Evolutionary conservation across 495 filamentous ascomycete genomes (phyloP), one percentile per base, ranked within the genome.

Genomic region (Neurospora sp.): DNA sequence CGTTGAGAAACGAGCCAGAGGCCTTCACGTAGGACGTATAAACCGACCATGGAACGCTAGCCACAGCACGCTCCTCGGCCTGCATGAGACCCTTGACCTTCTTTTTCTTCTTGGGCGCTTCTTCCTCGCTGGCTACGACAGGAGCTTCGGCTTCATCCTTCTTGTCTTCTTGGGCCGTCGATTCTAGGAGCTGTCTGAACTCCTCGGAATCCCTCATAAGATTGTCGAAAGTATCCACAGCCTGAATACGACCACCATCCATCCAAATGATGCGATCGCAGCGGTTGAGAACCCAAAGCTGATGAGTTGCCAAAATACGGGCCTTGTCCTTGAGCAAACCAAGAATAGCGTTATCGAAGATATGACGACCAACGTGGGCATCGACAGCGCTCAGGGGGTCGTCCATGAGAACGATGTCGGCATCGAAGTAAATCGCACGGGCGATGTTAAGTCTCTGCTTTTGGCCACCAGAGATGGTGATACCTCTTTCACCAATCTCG

Each of bases 271-370:
- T 92, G 18, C 94, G 86, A 77, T 98, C 93, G 77, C 94, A 97
- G 38, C 94, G 92, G 75, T 87, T 92, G 18, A 98, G 87, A 35
- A 98, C 94, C 82, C 96, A 94, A 7, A 97, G 87, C 78, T 98
- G 96, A 81, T 99, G 96, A 0, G 96, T 99, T 5, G 95, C 96
- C 42, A 99, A 85, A 40, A 98, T 91, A 39, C 96, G 85, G 78
- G 93, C 94, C 75, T 97, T 96, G 81, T 95, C 88, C 75, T 92
- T 92, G 69, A 99, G 84, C 37, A 98, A 84, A 38, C 95, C 96
- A 68, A 93, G 90, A 68, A 99, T 98, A 42, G 94, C 96, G 72
- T 97, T 90, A 77, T 98, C 94, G 84, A 99, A 97, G 78, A 99
- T 96, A 79, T 97, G 95, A 18, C 92, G 90, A 14, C 95, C 96